These are phyloP conservation scores for Pichia sp. DNA, from an alignment of 1,139 yeast genomes.

Conservation along the genomic window DNA sequence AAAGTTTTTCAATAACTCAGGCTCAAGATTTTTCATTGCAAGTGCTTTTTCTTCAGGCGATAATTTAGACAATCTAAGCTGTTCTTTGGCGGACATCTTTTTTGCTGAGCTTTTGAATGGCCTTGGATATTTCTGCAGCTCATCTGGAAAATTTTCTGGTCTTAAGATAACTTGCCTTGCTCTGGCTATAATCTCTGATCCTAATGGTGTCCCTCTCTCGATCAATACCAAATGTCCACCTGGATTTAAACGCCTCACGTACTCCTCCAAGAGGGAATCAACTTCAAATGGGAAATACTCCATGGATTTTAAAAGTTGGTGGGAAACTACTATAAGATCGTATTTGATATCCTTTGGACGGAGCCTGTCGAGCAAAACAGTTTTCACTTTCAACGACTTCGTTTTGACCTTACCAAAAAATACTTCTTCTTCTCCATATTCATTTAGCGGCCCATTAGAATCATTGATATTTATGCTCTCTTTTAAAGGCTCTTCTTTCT, in stretches of 20 bases:
- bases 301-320: slow-evolving; percentile 63
- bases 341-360: slow-evolving; percentile 45
- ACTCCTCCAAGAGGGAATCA: slow-evolving; percentile 61
- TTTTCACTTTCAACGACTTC: slow-evolving; percentile 47
- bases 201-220: slow-evolving; percentile 87
- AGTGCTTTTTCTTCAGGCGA: slow-evolving; percentile 17
- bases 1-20: slow-evolving; percentile 39
- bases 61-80: slow-evolving; percentile 16
- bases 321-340: slow-evolving; percentile 82
- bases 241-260: slow-evolving; percentile 62
- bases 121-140: slow-evolving; percentile 64
- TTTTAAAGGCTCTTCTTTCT: not conserved
- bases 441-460: not conserved
- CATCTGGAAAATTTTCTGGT: slow-evolving; percentile 62
- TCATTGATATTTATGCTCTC: not conserved
- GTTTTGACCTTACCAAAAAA: slow-evolving; percentile 59
- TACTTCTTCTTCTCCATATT: slow-evolving; percentile 21
- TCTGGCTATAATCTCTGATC: slow-evolving; percentile 83
- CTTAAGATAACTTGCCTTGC: slow-evolving; percentile 86
- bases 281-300: slow-evolving; percentile 66
- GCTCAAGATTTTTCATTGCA: slow-evolving; percentile 34
- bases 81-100: slow-evolving; percentile 26
- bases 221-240: slow-evolving; percentile 73
- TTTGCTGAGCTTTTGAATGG: slow-evolving; percentile 54
- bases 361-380: slow-evolving; percentile 48